A percentile compares a stretch with the other conserved stretches of the same genome.
Conservation (phyloP, 2,329 filamentous ascomycete genomes). For the Beauveria sp. region DNA sequence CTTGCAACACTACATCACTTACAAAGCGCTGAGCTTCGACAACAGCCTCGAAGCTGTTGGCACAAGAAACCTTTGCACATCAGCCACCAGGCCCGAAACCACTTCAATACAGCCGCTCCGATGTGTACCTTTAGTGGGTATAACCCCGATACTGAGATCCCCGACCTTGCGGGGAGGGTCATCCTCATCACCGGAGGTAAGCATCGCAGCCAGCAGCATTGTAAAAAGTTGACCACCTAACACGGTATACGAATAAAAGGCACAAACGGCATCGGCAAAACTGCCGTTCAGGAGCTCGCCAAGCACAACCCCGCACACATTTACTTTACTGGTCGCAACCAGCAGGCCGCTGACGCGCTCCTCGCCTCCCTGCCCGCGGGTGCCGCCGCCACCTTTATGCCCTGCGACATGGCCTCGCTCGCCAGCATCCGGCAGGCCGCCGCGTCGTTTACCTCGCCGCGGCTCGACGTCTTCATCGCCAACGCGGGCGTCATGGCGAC, state of each 20-base stretch:
- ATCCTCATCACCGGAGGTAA: slow-evolving; percentile 44
- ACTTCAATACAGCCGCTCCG: background rate
- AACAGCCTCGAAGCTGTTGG: background rate
- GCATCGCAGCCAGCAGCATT: background rate
- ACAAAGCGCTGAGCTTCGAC: background rate
- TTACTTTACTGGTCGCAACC: slow-evolving; percentile 45
- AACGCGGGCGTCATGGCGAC: slow-evolving; percentile 30
- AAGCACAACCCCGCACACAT: slow-evolving; percentile 42
- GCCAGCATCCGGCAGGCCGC: slow-evolving; percentile 38
- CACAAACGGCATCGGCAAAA: slow-evolving; percentile 23
- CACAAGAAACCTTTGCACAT: background rate
- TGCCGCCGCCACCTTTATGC: slow-evolving; percentile 24
- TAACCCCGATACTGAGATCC: slow-evolving; percentile 35
- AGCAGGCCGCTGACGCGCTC: slow-evolving; percentile 35
- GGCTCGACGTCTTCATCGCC: slow-evolving; percentile 33
- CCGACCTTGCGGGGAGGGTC: slow-evolving; percentile 38
- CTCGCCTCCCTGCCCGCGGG: slow-evolving; percentile 23
- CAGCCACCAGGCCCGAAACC: background rate
- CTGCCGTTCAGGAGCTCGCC: slow-evolving; percentile 20
- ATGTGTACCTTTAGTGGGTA: slow-evolving; percentile 14
- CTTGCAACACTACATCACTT: background rate
- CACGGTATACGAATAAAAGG: slow-evolving; percentile 19
- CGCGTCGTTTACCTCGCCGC: slow-evolving; percentile 27
- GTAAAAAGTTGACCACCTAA: background rate
- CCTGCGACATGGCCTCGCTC: slow-evolving; percentile 43